These are phyloP conservation scores for Dovyalis caffra DNA, from an alignment of 345 rosid genomes.

Conservation along the genomic window DNA sequence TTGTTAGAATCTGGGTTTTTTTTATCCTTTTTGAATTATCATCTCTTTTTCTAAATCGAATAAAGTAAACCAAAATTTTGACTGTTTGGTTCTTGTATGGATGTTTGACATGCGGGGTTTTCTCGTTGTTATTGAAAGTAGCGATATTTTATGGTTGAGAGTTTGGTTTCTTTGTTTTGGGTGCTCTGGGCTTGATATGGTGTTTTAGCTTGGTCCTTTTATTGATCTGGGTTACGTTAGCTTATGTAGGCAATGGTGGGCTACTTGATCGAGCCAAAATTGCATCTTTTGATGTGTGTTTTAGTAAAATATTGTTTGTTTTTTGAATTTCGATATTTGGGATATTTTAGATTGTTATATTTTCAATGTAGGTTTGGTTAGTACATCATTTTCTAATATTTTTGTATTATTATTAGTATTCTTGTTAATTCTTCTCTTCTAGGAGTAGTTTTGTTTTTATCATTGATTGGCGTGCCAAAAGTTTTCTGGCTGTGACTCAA, in stretches of 20 bases:
- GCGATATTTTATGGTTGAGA: constrained; percentile 1
- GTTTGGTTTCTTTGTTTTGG: constrained; percentile 1
- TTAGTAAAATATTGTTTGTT: background rate
- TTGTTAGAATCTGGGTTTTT: constrained; percentile 16
- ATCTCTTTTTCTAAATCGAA: constrained; percentile 16
- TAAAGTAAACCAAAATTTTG: background rate
- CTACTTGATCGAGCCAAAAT: constrained; percentile 11
- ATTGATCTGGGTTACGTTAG: constrained; percentile 21
- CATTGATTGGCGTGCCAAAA: background rate
- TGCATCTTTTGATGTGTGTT: constrained; percentile 7
- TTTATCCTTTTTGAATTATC: constrained; percentile 6
- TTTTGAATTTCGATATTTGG: constrained; percentile 15
- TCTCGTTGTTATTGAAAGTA: constrained; percentile 4
- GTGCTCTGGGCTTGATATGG: constrained; percentile 34
- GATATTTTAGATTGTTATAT: constrained; percentile 18
- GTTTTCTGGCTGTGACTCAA: background rate
- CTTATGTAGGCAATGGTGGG: constrained; percentile 7
- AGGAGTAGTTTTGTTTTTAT: background rate
- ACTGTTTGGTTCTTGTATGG: constrained; percentile 3
- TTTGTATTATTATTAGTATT: background rate
- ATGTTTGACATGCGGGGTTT: constrained; percentile 8
- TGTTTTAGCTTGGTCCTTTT: constrained; percentile 16
- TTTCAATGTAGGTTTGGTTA: constrained; percentile 8
- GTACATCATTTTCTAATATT: background rate
- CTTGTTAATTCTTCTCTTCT: background rate